Evolutionary conservation across 2,329 filamentous ascomycete species (phyloP).

Genomic region (Penicillium thymicola): DNA sequence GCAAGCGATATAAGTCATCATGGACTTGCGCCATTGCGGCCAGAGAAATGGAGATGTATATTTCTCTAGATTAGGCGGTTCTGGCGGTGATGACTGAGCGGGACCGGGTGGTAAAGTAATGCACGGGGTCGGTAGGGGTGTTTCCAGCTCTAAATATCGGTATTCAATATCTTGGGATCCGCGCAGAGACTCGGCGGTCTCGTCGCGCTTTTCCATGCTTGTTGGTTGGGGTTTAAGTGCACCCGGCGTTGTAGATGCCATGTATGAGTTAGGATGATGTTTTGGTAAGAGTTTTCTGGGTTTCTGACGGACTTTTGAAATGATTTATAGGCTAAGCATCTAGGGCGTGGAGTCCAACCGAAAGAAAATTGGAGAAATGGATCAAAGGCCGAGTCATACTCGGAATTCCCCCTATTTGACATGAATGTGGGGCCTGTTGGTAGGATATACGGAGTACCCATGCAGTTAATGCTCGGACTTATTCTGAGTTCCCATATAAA

Average conservation of each 20-base stretch:
- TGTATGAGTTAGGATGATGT: background rate
- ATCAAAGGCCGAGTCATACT: background rate
- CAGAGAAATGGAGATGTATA: conserved; percentile 72
- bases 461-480: background rate
- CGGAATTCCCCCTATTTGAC: background rate
- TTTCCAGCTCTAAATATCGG: conserved; percentile 62
- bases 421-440: background rate
- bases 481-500: no score
- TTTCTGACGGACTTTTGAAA: background rate
- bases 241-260: background rate
- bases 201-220: conserved; percentile 14
- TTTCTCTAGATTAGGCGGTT: conserved; percentile 61
- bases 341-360: background rate
- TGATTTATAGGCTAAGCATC: background rate
- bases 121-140: conserved; percentile 50
- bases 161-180: conserved; percentile 46
- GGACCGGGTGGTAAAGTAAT: conserved; percentile 30
- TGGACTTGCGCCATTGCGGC: conserved; percentile 64
- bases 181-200: conserved; percentile 13
- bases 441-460: background rate
- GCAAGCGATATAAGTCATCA: conserved; percentile 72
- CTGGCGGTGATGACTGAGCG: conserved; percentile 46
- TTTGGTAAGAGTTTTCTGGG: background rate
- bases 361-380: background rate
- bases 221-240: conserved; percentile 2